A percentile compares a stretch with the other conserved stretches of the same genome.
phyloP scores from a whole-genome alignment of 257 asterid species.

The Solanum chiquidenum region DNA sequence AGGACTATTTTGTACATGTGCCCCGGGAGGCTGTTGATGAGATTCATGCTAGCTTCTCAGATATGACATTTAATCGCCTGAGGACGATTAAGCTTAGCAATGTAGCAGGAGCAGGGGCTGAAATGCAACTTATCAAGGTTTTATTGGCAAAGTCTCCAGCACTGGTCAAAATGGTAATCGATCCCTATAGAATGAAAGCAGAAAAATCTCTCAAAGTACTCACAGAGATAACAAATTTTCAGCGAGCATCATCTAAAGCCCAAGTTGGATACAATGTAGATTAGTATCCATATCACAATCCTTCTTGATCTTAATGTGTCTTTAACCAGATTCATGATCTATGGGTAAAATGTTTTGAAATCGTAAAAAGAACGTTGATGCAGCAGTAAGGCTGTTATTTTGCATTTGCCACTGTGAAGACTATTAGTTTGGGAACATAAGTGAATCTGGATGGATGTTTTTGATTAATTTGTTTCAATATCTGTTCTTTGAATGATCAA shows the following conservation, averaged over 20 bases:
- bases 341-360: background rate
- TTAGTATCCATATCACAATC: background rate
- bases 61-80: background rate
- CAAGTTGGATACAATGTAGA: background rate
- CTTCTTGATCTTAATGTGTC: background rate
- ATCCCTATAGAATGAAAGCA: background rate
- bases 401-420: background rate
- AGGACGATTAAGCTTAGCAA: background rate
- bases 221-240: background rate
- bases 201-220: background rate
- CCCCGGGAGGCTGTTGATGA: background rate
- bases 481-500: background rate
- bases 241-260: background rate
- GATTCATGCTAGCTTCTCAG: background rate
- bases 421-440: background rate
- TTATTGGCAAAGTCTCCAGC: background rate
- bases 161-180: background rate
- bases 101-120: background rate
- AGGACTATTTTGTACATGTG: background rate
- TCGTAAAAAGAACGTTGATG: background rate
- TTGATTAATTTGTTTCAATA: background rate
- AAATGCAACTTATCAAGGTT: background rate
- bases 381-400: background rate
- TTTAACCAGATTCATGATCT: background rate
- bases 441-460: background rate